phyloP scores from a whole-genome alignment of 208 protist genomes.

The Leptomonas seymouri region DNA sequence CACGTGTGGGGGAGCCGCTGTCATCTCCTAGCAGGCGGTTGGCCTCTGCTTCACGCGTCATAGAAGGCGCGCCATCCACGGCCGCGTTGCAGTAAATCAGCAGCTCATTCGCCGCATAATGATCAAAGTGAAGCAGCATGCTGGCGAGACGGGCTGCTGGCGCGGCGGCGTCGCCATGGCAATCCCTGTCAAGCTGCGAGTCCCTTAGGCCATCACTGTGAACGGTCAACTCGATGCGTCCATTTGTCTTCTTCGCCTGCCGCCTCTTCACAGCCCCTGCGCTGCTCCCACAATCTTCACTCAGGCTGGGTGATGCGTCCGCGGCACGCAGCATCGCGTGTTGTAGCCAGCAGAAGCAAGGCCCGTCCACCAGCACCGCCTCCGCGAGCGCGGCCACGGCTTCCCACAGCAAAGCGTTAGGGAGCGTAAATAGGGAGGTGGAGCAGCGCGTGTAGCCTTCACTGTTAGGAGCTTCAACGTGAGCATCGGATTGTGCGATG shows the following conservation, averaged over 20 bases:
- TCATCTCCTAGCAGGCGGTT: neutral
- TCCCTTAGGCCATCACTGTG: too few relatives aligned
- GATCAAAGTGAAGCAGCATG: slow-evolving; percentile 15
- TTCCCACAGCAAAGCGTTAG: slow-evolving; percentile 26
- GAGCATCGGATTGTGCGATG: neutral
- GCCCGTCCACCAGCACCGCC: slow-evolving; percentile 26
- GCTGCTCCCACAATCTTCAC: neutral
- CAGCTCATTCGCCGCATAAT: neutral
- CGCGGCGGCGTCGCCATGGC: too few relatives aligned
- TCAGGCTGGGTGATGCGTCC: neutral
- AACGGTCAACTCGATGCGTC: too few relatives aligned
- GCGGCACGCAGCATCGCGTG: neutral
- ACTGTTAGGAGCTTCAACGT: neutral
- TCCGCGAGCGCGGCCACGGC: slow-evolving; percentile 33
- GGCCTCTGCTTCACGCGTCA: neutral
- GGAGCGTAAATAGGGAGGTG: neutral
- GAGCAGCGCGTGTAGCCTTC: neutral
- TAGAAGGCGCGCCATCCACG: neutral
- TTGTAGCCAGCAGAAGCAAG: slow-evolving; percentile 16
- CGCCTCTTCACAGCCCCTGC: neutral
- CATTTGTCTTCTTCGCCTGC: too few relatives aligned
- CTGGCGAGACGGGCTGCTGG: slow-evolving; percentile 9
- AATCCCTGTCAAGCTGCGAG: too few relatives aligned
- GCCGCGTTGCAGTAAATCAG: neutral
- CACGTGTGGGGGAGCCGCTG: neutral